A percentile compares a stretch with the other conserved stretches of the same genome.
These are phyloP conservation scores for Malassezia arunalokei DNA, from an alignment of 1,284 basidiomycete genomes.

Conservation along the genomic window DNA sequence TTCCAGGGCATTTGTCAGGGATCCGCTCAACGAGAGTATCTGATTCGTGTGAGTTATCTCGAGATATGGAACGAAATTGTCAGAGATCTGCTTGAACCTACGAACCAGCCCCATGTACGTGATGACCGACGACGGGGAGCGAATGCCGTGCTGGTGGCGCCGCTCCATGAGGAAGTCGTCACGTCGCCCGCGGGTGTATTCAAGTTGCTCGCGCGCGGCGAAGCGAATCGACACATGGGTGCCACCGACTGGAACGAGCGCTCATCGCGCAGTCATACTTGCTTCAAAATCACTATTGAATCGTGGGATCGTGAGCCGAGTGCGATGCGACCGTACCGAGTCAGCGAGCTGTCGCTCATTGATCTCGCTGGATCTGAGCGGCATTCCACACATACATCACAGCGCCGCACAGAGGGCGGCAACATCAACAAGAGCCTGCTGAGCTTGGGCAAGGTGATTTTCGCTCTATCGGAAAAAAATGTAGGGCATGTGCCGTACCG, in stretches of 20 bases:
- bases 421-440: conserved; percentile 53
- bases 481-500: conserved; percentile 75
- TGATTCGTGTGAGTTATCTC: conserved; percentile 83
- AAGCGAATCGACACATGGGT: conserved; percentile 75
- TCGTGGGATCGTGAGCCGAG: conserved; percentile 20
- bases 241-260: conserved; percentile 95
- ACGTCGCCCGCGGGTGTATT: conserved; percentile 73
- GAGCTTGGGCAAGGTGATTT: conserved; percentile 44
- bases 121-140: conserved; percentile 26
- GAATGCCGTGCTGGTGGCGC: conserved; percentile 52
- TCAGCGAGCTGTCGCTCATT: conserved; percentile 59
- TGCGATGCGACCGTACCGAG: conserved; percentile 8
- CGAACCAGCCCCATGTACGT: conserved; percentile 49
- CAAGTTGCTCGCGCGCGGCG: conserved; percentile 70
- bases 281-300: conserved; percentile 51
- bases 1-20: conserved; percentile 48
- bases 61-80: conserved; percentile 95
- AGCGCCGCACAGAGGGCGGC: conserved; percentile 45
- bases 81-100: conserved; percentile 69
- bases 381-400: conserved; percentile 49
- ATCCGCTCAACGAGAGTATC: conserved; percentile 59
- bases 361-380: conserved; percentile 96
- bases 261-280: conserved; percentile 77
- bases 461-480: conserved; percentile 31
- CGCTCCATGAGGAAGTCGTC: conserved; percentile 78